Evolutionary conservation across 2,329 filamentous ascomycete species (phyloP).

Genomic region (Thielaviopsis euricoi): DNA sequence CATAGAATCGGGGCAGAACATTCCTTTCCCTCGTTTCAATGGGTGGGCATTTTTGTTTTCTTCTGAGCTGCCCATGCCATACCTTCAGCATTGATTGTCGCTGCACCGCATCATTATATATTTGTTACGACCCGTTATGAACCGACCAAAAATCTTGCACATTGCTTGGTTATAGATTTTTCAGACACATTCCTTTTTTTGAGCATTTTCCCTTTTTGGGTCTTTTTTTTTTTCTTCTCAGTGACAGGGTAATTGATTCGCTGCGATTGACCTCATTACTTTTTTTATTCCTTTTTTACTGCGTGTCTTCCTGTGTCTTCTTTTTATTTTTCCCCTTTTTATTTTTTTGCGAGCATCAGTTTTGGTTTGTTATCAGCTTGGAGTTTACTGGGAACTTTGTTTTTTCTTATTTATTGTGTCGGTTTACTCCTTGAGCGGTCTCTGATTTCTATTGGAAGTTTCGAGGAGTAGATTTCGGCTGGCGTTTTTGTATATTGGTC

Average conservation of each 20-base stretch:
- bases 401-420: background rate
- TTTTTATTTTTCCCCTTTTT: background rate
- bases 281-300: background rate
- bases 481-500: too few relatives aligned
- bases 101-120: conserved; percentile 7
- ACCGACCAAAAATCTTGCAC: conserved; percentile 12
- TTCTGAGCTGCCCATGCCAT: background rate
- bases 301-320: background rate
- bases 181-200: conserved; percentile 11
- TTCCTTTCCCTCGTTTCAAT: background rate
- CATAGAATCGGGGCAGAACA: conserved; percentile 8
- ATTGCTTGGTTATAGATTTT: conserved; percentile 9
- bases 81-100: background rate
- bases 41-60: background rate
- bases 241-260: background rate
- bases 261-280: background rate
- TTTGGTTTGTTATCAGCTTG: conserved; percentile 1
- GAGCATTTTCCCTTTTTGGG: background rate
- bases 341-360: background rate
- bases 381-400: conserved; percentile 2
- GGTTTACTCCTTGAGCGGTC: background rate
- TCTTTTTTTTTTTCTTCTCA: background rate
- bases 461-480: too few relatives aligned
- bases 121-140: conserved; percentile 10
- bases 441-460: background rate